Conservation (phyloP, 2,329 filamentous ascomycete genomes). For the Neurospora sp. region DNA sequence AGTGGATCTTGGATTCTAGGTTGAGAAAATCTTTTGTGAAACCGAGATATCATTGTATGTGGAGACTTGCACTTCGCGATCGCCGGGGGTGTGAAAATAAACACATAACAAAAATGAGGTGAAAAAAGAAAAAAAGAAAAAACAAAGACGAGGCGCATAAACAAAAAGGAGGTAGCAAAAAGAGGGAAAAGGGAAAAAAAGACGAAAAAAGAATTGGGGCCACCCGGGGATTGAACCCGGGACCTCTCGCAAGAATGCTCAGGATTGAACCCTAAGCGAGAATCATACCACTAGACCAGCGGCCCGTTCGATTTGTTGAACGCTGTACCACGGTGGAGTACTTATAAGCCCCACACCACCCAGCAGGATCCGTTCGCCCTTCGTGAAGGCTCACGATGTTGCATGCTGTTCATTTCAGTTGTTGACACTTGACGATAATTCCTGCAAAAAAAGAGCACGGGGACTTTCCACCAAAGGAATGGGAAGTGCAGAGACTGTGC, state of each 20-base stretch:
- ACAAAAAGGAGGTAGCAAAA: not conserved
- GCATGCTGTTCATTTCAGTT: not conserved
- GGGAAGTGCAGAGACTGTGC: too few relatives aligned
- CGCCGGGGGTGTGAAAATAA: too few relatives aligned
- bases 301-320: not conserved
- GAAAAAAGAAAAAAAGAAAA: too few relatives aligned
- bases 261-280: slow-evolving; percentile 42
- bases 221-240: slow-evolving; percentile 14
- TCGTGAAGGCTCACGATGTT: not conserved
- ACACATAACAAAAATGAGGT: too few relatives aligned
- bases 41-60: too few relatives aligned
- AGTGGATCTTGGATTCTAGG: too few relatives aligned
- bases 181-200: not conserved
- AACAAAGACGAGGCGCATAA: too few relatives aligned
- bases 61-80: too few relatives aligned
- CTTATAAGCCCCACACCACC: not conserved
- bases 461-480: too few relatives aligned
- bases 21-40: too few relatives aligned
- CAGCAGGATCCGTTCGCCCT: fast-evolving
- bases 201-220: not conserved
- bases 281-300: slow-evolving; percentile 52
- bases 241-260: slow-evolving; percentile 10
- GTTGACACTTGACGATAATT: not conserved
- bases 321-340: not conserved
- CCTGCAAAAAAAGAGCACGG: not conserved